Base-by-base conservation (phyloP, 2,329 filamentous ascomycete genomes). In the Hypoxylon sp. region DNA sequence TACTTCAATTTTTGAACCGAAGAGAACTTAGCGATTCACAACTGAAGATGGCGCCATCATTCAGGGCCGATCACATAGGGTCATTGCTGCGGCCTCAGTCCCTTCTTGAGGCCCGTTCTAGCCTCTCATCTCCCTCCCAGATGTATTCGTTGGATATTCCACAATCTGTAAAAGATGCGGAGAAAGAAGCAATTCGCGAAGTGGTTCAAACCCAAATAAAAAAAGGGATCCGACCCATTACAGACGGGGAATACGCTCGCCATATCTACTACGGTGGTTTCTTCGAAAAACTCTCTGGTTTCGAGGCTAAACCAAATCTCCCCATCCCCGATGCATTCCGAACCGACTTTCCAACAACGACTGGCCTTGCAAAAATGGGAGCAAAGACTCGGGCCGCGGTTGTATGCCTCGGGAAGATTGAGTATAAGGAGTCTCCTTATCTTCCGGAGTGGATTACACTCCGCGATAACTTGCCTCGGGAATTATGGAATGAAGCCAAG, bases 61-160 rank as follows among this genome's bases (percentile, higher is more conserved):
- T 92, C 80, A 86, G 91, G 76, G 90, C 90, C 66, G 91, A 93
- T 80, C 91, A 93, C 72, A 85, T 92, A 68, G 91, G 91, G 54
- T 92, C 90, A 13, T 83, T 93, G 33, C 86, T 93, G 64, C 89
- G 91, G 33, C 90, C 91, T 0, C 79, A 87, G 57, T 80, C 85
- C 56, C 85, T 93, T 26, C 83, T 91, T 13, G 82, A 87, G 51
- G 86, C 87, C 52, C 84, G 91, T 79, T 81, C 84, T 71, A 78
- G 86, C 76, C 79, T 85, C 65, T 83, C 83, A 87, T 74, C 84
- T 14, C 72, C 75, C 14, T 75, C 75, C 14, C 74, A 76, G 59
- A 76, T 75, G 73, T 77, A 78, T 57, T 74, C 73, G n/a, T 65
- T 76, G 3, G 72, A 75, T 1, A 67, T 77, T 26, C 72, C 75